A percentile compares a stretch with the other conserved stretches of the same genome.
phyloP scores from a whole-genome alignment of 1,284 basidiomycete genomes.

The Marasmius oreades region DNA sequence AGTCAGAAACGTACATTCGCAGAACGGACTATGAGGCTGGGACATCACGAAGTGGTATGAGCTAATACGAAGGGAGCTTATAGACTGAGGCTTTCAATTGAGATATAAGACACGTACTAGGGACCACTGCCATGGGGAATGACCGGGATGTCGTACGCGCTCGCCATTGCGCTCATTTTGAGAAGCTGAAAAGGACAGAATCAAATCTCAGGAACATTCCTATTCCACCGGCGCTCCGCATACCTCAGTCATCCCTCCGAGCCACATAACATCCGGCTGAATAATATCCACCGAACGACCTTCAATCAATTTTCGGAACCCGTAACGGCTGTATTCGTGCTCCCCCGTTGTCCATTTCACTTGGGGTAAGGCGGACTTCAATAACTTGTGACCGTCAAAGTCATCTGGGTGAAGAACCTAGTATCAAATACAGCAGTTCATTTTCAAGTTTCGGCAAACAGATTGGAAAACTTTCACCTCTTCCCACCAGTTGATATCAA shows the following conservation, averaged over 20 bases:
- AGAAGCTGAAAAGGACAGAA: slow-evolving; percentile 27
- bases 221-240: not conserved
- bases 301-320: slow-evolving; percentile 50
- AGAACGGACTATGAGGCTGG: slow-evolving; percentile 33
- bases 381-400: slow-evolving; percentile 39
- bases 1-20: slow-evolving; percentile 20
- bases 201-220: not conserved
- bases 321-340: slow-evolving; percentile 49
- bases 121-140: slow-evolving; percentile 47
- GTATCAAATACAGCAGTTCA: slow-evolving; percentile 13
- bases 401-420: slow-evolving; percentile 32
- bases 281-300: slow-evolving; percentile 43
- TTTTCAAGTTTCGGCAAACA: slow-evolving; percentile 35
- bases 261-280: slow-evolving; percentile 46
- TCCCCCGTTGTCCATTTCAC: slow-evolving; percentile 53
- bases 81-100: no score
- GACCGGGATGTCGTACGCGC: slow-evolving; percentile 45
- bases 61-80: not conserved
- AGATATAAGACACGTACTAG: slow-evolving; percentile 18
- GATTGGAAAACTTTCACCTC: slow-evolving; percentile 38
- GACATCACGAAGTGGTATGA: slow-evolving; percentile 33
- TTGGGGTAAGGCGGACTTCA: slow-evolving; percentile 40
- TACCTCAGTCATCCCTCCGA: slow-evolving; percentile 44
- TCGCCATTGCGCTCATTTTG: slow-evolving; percentile 41
- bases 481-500: slow-evolving; percentile 52